These are phyloP conservation scores for Scutellaria baicalensis DNA, from an alignment of 257 asterid genomes.

Conservation along the genomic window DNA sequence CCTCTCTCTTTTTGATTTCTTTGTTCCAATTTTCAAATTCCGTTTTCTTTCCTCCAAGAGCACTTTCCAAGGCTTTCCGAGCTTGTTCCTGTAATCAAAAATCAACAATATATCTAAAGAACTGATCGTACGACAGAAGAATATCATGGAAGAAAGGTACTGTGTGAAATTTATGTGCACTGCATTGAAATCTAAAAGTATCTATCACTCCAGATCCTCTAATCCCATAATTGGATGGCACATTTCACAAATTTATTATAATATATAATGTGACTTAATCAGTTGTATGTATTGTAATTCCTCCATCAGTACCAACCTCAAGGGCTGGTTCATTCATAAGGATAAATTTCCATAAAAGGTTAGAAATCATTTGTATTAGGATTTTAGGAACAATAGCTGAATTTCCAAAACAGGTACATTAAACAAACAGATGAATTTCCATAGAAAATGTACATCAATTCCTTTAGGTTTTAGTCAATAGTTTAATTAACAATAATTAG, in stretches of 20 bases:
- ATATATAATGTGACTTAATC: background rate
- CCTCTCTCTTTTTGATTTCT: conserved; percentile 81
- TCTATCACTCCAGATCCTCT: background rate
- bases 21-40: conserved; percentile 90
- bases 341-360: background rate
- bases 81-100: conserved; percentile 69
- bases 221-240: background rate
- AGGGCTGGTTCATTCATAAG: background rate
- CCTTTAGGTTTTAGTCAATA: background rate
- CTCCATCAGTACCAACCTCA: background rate
- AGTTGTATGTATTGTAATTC: conserved; percentile 1
- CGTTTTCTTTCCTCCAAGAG: conserved; percentile 73
- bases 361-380: background rate
- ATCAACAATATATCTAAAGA: background rate
- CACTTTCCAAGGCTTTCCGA: conserved; percentile 84
- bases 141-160: background rate
- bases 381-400: background rate
- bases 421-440: background rate
- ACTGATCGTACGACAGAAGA: background rate
- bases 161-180: background rate
- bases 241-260: background rate
- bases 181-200: background rate
- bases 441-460: background rate
- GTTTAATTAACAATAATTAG: background rate
- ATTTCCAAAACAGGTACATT: background rate